Conservation (phyloP, 1,139 yeast genomes). For the Candida sp. region DNA sequence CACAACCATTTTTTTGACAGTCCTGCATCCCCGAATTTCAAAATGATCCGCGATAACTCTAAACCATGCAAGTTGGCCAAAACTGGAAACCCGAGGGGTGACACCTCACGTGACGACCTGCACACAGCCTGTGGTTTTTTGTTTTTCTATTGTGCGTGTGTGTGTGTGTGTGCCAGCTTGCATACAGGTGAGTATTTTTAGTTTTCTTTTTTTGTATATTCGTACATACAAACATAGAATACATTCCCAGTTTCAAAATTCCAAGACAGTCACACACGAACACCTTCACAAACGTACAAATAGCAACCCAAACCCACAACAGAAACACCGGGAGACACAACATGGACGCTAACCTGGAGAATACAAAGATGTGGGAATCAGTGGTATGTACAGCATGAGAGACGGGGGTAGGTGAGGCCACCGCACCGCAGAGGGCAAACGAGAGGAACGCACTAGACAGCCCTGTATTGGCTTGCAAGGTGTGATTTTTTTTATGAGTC, state of each 20-base stretch:
- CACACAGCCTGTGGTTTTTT: not conserved
- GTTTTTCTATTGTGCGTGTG: not conserved
- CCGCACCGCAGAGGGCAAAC: not conserved
- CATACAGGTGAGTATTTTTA: slow-evolving; percentile 2
- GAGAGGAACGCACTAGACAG: no score
- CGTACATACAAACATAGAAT: not conserved
- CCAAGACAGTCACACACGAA: no score
- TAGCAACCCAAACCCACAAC: not conserved
- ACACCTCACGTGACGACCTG: not conserved
- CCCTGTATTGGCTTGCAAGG: not conserved
- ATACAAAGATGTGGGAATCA: slow-evolving; percentile 9
- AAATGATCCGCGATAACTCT: no score
- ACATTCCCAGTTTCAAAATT: not conserved
- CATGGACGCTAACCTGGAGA: slow-evolving; percentile 9
- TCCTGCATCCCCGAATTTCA: no score
- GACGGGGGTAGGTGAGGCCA: no score
- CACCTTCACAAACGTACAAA: not conserved
- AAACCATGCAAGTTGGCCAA: no score
- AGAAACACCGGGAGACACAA: not conserved
- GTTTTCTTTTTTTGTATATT: not conserved
- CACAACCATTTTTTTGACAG: no score
- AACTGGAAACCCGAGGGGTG: no score
- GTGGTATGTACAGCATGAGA: slow-evolving; percentile 8
- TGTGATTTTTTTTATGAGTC: not conserved
- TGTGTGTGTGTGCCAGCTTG: no score